Conservation (phyloP, 139 green algal species). For the Chlamydomonas sp. region DNA sequence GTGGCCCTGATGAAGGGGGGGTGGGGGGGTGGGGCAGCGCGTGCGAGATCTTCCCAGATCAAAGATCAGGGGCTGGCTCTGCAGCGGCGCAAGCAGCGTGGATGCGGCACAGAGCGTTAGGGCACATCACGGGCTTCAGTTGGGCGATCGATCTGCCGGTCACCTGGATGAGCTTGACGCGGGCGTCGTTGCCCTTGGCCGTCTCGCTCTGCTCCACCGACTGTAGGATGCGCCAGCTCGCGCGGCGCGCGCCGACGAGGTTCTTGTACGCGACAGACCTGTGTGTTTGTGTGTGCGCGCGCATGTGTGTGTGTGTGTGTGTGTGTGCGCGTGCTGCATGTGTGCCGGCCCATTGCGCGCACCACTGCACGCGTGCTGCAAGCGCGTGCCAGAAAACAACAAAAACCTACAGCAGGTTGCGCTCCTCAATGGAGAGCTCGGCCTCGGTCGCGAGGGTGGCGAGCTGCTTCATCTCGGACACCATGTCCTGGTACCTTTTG, state of each 20-base stretch:
- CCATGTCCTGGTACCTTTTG: constrained; percentile 36
- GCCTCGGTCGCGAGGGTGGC: constrained; percentile 73
- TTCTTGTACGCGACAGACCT: constrained; percentile 98
- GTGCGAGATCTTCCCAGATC: too few species aligned
- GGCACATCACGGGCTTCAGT: too few species aligned
- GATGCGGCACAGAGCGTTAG: constrained; percentile 32
- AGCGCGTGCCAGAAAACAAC: background rate
- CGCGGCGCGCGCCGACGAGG: constrained; percentile 86
- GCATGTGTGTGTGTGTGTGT: too few species aligned
- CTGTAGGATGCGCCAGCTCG: constrained; percentile 93
- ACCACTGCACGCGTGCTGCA: too few species aligned
- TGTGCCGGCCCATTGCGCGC: too few species aligned
- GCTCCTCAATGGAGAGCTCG: constrained; percentile 95
- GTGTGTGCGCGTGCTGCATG: too few species aligned
- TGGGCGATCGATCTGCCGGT: too few species aligned
- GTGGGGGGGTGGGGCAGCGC: too few species aligned
- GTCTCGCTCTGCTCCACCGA: constrained; percentile 96
- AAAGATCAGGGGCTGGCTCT: background rate
- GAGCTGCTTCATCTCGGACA: constrained; percentile 94
- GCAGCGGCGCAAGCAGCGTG: too few species aligned
- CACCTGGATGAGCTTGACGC: constrained; percentile 81
- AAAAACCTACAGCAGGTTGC: constrained; percentile 73
- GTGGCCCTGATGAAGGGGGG: too few species aligned
- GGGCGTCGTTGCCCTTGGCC: constrained; percentile 88
- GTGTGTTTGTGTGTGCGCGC: too few species aligned